Conservation (phyloP, 2,329 filamentous ascomycete species). For the Fusarium sp. region DNA sequence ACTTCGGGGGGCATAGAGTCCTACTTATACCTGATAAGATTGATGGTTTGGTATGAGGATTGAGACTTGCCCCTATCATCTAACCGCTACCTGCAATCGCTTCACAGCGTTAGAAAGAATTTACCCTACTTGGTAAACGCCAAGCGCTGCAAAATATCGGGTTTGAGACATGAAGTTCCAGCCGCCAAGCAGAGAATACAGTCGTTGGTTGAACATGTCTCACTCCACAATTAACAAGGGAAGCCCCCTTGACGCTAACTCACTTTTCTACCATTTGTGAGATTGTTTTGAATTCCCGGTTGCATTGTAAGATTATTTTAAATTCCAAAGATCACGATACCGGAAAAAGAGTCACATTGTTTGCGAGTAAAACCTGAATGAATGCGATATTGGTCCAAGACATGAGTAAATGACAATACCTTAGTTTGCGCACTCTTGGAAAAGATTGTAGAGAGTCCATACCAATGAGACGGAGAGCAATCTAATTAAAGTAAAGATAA, state of each 20-base stretch:
- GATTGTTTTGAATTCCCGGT: neutral
- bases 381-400: neutral
- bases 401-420: neutral
- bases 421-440: neutral
- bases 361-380: neutral
- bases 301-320: neutral
- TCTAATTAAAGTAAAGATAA: neutral
- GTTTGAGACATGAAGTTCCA: slow-evolving; percentile 3
- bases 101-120: neutral
- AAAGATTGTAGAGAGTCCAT: neutral
- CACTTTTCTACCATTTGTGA: neutral
- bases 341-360: neutral
- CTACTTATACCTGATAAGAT: slow-evolving; percentile 43
- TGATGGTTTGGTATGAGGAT: neutral
- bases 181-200: neutral
- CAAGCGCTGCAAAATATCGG: neutral
- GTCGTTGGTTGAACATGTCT: neutral
- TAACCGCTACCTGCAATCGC: neutral
- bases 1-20: slow-evolving; percentile 13
- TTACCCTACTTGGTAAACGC: no score
- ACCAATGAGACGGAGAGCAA: neutral
- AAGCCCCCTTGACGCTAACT: neutral
- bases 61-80: neutral
- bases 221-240: slow-evolving; percentile 3
- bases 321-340: neutral